Evolutionary conservation across 306 rosid species (phyloP), one percentile per base, ranked within the genome.

Genomic region (Rosa persica): DNA sequence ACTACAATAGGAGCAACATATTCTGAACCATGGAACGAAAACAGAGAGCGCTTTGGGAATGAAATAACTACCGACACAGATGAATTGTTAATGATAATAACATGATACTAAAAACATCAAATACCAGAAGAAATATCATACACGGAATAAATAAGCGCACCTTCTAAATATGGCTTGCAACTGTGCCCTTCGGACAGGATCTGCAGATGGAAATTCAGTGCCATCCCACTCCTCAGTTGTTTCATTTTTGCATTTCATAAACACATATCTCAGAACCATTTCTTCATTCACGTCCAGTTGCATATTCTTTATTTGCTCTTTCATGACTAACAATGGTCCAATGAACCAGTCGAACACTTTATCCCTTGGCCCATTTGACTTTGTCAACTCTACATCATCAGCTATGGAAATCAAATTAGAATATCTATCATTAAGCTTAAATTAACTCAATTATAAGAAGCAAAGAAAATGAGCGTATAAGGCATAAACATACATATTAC

Each of bases 131-230:
- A 58, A 60, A 11, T 60, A 23, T 17, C 6, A 34, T 34, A 68
- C 2, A 12, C 17, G 43, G 61, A 68, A 67, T 38, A 16, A 51
- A 39, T 5, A 52, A 55, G 46, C 5, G 30, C 79, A 89, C 98
- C 98, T 93, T 82, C 97, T 88, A 68, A 93, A 87, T 67, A 93
- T 76, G 61, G 90, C 94, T 76, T 91, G 97, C 83, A 93, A 79
- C 72, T 91, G 98, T 27, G 98, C 98, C 85, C 94, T 84, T 74
- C 88, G 76, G 44, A 93, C 85, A 12, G 25, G 80, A 78, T 91
- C 90, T 54, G 65, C 49, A 25, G 93, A 91, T 42, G 89, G 86
- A 80, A 88, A 93, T 72, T 76, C 86, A 30, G 89, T 66, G 54
- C 54, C 62, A 68, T 88, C 90, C 98, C 98, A 93, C 44, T 93